phyloP scores from a whole-genome alignment of 805 yeast species.

The Saturnispora kantuleensis region DNA sequence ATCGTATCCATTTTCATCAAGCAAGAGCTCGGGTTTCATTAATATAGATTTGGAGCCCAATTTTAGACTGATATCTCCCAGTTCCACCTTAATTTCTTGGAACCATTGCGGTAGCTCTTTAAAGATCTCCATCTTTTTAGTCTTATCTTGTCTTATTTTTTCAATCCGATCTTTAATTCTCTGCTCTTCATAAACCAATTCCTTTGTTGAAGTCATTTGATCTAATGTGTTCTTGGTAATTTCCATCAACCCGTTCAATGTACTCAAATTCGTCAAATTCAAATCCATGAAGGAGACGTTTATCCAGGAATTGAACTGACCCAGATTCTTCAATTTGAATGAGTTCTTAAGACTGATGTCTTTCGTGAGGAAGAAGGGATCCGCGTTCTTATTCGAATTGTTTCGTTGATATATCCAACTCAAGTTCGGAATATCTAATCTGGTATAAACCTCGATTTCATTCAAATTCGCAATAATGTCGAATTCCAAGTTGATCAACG shows the following conservation, averaged over 20 bases:
- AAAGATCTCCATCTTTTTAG: slow-evolving; percentile 17
- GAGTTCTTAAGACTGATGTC: slow-evolving; percentile 16
- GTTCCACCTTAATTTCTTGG: slow-evolving; percentile 18
- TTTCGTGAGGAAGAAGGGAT: slow-evolving; percentile 8
- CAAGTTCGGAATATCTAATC: slow-evolving; percentile 18
- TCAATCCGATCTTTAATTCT: background rate
- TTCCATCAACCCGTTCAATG: slow-evolving; percentile 21
- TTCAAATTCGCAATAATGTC: slow-evolving; percentile 6
- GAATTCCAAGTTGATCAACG: slow-evolving; percentile 17
- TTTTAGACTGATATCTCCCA: slow-evolving; percentile 9
- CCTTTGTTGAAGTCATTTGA: background rate
- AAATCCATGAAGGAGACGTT: slow-evolving; percentile 16
- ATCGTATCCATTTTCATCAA: slow-evolving; percentile 6
- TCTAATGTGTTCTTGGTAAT: slow-evolving; percentile 5
- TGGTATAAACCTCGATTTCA: slow-evolving; percentile 8
- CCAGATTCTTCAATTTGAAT: slow-evolving; percentile 17
- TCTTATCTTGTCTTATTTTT: background rate
- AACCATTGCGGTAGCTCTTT: slow-evolving; percentile 28
- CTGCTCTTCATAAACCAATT: background rate
- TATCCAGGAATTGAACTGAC: slow-evolving; percentile 12
- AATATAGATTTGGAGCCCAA: slow-evolving; percentile 18
- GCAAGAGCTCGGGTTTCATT: slow-evolving; percentile 9
- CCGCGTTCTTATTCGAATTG: slow-evolving; percentile 3
- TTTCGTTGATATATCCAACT: slow-evolving; percentile 16
- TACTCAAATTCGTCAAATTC: slow-evolving; percentile 22